Conservation (phyloP, 192 early-diverging fungal genomes). For the Chytriomyces confervae region DNA sequence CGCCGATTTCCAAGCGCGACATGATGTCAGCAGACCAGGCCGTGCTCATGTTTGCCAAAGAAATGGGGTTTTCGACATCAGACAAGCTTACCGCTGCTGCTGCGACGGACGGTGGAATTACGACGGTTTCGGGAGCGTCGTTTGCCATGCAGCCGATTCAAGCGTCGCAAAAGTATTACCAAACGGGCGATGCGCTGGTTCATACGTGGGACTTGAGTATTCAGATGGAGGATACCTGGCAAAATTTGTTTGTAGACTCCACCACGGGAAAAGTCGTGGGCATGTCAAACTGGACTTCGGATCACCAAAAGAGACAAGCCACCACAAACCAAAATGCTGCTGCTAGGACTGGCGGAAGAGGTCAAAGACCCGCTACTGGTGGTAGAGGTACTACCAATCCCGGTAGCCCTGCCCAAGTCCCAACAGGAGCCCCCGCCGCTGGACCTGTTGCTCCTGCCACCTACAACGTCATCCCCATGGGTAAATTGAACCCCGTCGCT, state of each 20-base stretch:
- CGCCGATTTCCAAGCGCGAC: conserved; percentile 6
- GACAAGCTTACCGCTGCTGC: conserved; percentile 11
- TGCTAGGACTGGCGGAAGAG: background rate
- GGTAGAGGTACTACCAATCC: background rate
- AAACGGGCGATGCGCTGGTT: background rate
- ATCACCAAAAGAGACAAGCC: background rate
- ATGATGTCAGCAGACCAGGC: conserved; percentile 18
- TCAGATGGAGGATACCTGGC: conserved; percentile 20
- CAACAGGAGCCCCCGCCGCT: background rate
- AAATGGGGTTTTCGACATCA: background rate
- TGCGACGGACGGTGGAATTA: background rate
- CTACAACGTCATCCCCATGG: conserved; percentile 39
- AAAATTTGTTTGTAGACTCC: conserved; percentile 10
- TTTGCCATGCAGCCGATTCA: conserved; percentile 11
- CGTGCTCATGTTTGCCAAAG: conserved; percentile 21
- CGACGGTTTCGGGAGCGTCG: background rate
- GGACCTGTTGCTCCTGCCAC: background rate
- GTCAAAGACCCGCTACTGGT: background rate
- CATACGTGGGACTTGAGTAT: conserved; percentile 24
- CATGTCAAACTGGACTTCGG: conserved; percentile 8
- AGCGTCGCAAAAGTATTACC: conserved; percentile 15
- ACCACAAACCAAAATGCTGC: background rate
- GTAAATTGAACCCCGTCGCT: conserved; percentile 9
- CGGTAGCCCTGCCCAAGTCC: background rate
- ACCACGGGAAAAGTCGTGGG: conserved; percentile 13